Evolutionary conservation across 2,329 filamentous ascomycete genomes (phyloP), one percentile per base, ranked within the genome.

Genomic region (Ploettnerulaceae sp.): DNA sequence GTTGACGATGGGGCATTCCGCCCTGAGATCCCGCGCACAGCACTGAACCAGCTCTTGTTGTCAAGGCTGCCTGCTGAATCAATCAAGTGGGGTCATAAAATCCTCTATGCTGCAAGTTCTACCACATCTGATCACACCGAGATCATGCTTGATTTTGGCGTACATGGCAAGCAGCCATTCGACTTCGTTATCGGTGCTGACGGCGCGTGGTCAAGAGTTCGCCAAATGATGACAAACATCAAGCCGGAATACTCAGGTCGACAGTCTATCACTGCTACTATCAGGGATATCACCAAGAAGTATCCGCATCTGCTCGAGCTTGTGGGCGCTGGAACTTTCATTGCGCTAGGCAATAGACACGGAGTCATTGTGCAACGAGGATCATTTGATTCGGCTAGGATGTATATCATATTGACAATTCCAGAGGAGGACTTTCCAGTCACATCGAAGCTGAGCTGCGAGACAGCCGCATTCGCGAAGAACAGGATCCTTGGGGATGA

Each of bases 141-240:
- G 18, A 22, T n/a, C n/a, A n/a, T n/a, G n/a, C n/a, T n/a, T n/a
- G n/a, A n/a, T n/a, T n/a, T n/a, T n/a, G 21, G 42, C 25, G 45
- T 37, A 12, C 9, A 25, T 38, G 5, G 17, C 8, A 14, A 38
- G n/a, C 28, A 42, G 8, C 14, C 15, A 8, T 69, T 61, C 33
- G 68, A 69, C 46, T 42, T 69, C 4, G 61, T 67, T 9, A 56
- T 68, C 18, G 68, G 67, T 12, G 89, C 64, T 0, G 64, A 66
- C 52, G 68, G 68, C 5, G 64, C 67, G 3, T 69, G 66, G 65
- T 65, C 56, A 12, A 65, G 59, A 31, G 55, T 70, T 2, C 65
- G 72, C 4, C 11, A n/a, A 8, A 45, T 21, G n/a, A 49, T 49
- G 17, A 47, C 49, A 8, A 7, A 12, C 14, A n/a, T 24, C 5